These are phyloP conservation scores for Paspalum vaginatum DNA, from an alignment of 176 grass and related monocot genomes.

Conservation along the genomic window DNA sequence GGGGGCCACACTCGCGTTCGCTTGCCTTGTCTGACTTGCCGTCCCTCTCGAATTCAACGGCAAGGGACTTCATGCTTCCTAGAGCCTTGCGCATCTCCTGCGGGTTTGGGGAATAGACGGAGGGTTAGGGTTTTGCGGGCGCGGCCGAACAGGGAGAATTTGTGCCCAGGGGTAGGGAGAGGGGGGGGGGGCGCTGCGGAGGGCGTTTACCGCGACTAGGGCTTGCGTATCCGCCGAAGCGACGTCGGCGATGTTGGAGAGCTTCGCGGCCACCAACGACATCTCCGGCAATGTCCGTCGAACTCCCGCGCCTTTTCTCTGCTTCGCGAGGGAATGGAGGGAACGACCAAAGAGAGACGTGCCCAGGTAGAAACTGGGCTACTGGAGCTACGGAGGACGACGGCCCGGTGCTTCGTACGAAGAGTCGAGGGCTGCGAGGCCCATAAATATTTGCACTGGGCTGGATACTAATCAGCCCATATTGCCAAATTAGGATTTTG, in stretches of 20 bases:
- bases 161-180: background rate
- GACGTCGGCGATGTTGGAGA: conserved; percentile 43
- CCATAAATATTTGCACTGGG: too few relatives aligned
- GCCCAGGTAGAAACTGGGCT: too few relatives aligned
- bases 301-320: background rate
- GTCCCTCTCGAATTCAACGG: conserved; percentile 71
- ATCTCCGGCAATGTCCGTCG: conserved; percentile 28
- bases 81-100: conserved; percentile 86
- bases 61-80: conserved; percentile 62
- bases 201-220: conserved; percentile 51
- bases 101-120: conserved; percentile 38
- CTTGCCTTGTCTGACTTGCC: conserved; percentile 54
- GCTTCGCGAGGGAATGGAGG: background rate
- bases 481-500: background rate
- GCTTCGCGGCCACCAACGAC: conserved; percentile 46
- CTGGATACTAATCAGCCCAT: background rate
- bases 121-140: conserved; percentile 50
- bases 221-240: conserved; percentile 58
- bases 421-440: too few relatives aligned
- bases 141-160: background rate
- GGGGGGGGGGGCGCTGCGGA: background rate
- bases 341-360: background rate
- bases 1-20: background rate
- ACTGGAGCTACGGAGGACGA: too few relatives aligned
- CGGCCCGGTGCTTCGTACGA: too few relatives aligned